Base-by-base conservation (phyloP, 1,284 basidiomycete species). In the Paramarasmius palmivorus region DNA sequence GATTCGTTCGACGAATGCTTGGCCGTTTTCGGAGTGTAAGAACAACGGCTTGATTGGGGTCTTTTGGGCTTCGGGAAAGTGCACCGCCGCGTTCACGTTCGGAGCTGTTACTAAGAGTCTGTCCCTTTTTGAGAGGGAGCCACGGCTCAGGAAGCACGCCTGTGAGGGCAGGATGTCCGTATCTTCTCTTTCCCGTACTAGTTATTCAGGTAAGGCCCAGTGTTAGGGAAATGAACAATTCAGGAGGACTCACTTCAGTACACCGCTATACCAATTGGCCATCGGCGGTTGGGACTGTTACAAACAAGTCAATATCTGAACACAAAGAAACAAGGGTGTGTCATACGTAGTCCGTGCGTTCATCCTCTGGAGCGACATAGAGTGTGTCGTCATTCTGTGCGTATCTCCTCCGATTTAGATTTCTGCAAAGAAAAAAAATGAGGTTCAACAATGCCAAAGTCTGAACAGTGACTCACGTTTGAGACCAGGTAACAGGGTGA, bases 351-450 rank as follows among this genome's bases (percentile, higher is more conserved):
- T 97, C 93, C 12, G 94, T 97, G 32, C 88, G 78, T 56, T 90
- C 86, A 65, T 95, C 93, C 63, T 93, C 90, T 0, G 92, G 92
- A 3, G 93, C 95, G 36, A 97, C 92, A 65, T 98, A 98, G 26
- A 98, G 69, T 1, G 92, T 95, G 61, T 97, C 95, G 64, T 97
- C 95, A 65, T 95, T 94, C 64, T 93, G 86, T 0, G 90, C 90
- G 65, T 96, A 96, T 57, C 93, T 77, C 54, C 89, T 79, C 53
- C 88, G 82, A 63, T 88, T 94, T 57, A 95, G 69, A 65, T 94
- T 88, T 59, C 92, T 93, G 53, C 40, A 40, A 20, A 40, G 6
- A 36, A 26, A 23, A 14, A 58, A 53, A 20, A 59, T 44, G 20
- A 57, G 51, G 5, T 35, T 50, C 7, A 20, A 47, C 1, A 20